phyloP scores from a whole-genome alignment of 1,284 basidiomycete species.

The Sanghuangporus baumii region DNA sequence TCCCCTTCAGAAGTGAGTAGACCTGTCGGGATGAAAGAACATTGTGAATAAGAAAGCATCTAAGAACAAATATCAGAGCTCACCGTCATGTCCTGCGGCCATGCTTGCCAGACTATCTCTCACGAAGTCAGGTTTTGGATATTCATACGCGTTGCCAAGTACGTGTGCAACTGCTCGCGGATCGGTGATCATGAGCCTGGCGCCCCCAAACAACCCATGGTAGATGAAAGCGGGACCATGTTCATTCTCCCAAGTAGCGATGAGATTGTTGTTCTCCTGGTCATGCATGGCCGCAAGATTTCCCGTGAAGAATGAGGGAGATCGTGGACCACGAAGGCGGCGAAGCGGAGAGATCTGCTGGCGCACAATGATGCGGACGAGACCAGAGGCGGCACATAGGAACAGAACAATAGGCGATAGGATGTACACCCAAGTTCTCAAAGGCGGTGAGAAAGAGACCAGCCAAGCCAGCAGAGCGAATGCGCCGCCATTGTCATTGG shows the following conservation, averaged over 20 bases:
- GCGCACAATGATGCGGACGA: constrained; percentile 30
- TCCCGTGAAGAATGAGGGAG: constrained; percentile 45
- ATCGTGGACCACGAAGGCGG: constrained; percentile 33
- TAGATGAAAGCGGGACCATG: constrained; percentile 52
- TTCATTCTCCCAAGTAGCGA: constrained; percentile 39
- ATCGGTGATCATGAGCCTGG: constrained; percentile 55
- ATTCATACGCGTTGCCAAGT: constrained; percentile 53
- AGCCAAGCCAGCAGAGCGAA: neutral
- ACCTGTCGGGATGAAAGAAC: constrained; percentile 21
- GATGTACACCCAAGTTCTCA: neutral
- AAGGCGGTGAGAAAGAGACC: neutral
- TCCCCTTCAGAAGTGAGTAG: constrained; percentile 46
- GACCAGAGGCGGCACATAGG: constrained; percentile 26
- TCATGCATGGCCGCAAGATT: constrained; percentile 53
- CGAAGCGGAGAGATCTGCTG: constrained; percentile 35
- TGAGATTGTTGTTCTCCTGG: constrained; percentile 50
- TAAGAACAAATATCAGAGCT: constrained; percentile 7
- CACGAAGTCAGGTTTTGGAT: constrained; percentile 62
- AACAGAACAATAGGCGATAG: constrained; percentile 20
- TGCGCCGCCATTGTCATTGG: neutral
- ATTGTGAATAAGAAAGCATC: neutral
- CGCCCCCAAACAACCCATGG: constrained; percentile 48
- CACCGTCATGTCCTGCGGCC: constrained; percentile 38
- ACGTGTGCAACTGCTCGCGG: constrained; percentile 55
- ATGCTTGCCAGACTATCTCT: constrained; percentile 50